Evolutionary conservation across 164 flowering plant species (phyloP), one percentile per base, ranked within the genome.

Genomic region (Aristolochia contorta): DNA sequence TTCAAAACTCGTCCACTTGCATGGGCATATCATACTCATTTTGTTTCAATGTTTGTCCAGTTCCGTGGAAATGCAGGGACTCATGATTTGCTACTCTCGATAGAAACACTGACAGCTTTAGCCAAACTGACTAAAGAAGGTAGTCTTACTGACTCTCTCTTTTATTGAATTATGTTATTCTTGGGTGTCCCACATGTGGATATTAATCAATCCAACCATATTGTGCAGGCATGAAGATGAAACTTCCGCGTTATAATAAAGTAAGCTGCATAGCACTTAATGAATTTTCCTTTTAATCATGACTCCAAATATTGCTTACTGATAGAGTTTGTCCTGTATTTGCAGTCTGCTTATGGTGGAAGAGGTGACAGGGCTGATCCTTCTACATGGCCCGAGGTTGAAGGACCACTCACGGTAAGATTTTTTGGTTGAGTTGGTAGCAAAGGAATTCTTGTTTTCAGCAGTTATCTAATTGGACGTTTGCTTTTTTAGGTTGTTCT

Each of bases 31-130:
- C 27, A 32, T 51, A 55, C 4, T 53, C 41, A 46, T 63, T 20
- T 14, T 21, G 22, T 12, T 46, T 46, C 27, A 9, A 12, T 24
- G 27, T 24, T 58, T 65, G 43, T 65, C 50, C 79, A 93, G 99
- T 71, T 76, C 23, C 95, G 99, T 48, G 99, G 99, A 67, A 93
- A 93, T 82, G 93, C 97, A 64, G 99, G 99, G 50, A 88, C 89
- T 66, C 99, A 93, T 77, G 99, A 93, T 78, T 85, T 93, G 56
- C 55, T 77, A 21, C 69, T 91, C 22, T 89, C 96, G 46, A 54
- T 81, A 60, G 91, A 91, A 59, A 91, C 92, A 54, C 65, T 91
- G 23, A 71, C 80, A 6, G 71, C 83, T 67, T 61, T 93, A 19
- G 69, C 60, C 63, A 84, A 82, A 48, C 64, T 93, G 70, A 83